These are phyloP conservation scores for Scleroderma bovista DNA, from an alignment of 768 basidiomycete species.

Conservation along the genomic window DNA sequence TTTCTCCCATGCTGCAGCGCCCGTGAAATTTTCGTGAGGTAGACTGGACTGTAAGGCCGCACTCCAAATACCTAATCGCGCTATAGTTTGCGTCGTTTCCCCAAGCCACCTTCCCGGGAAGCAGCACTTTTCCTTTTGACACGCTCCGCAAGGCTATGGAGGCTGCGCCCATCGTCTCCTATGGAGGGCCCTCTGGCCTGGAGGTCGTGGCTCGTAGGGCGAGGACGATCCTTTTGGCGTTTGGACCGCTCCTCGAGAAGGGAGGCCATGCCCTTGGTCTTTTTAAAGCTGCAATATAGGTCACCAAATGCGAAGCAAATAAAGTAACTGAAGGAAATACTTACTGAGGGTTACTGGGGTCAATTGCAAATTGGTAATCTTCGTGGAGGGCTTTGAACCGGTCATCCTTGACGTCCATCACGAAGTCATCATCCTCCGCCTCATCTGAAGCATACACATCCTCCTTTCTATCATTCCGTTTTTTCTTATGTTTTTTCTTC, in stretches of 20 bases:
- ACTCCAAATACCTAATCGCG: too few relatives aligned
- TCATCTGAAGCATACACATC: slow-evolving; percentile 40
- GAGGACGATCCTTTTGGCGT: slow-evolving; percentile 43
- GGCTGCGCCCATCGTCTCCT: slow-evolving; percentile 28
- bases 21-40: too few relatives aligned
- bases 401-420: slow-evolving; percentile 78
- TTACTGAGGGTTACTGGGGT: slow-evolving; percentile 92
- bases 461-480: slow-evolving; percentile 20
- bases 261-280: slow-evolving; percentile 84
- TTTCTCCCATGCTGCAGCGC: too few relatives aligned
- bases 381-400: slow-evolving; percentile 87
- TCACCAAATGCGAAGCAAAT: neutral
- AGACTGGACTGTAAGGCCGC: too few relatives aligned
- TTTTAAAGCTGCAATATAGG: slow-evolving; percentile 64
- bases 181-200: neutral
- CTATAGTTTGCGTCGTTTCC: slow-evolving; percentile 34
- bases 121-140: slow-evolving; percentile 73
- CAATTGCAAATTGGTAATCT: slow-evolving; percentile 89
- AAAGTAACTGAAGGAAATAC: slow-evolving; percentile 26
- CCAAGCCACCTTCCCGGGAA: slow-evolving; percentile 21
- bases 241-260: slow-evolving; percentile 81
- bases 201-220: neutral
- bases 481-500: slow-evolving; percentile 37
- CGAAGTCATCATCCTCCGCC: slow-evolving; percentile 74
- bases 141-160: slow-evolving; percentile 74